Evolutionary conservation across 495 filamentous ascomycete species (phyloP).

Genomic region (Xylaria longipes): DNA sequence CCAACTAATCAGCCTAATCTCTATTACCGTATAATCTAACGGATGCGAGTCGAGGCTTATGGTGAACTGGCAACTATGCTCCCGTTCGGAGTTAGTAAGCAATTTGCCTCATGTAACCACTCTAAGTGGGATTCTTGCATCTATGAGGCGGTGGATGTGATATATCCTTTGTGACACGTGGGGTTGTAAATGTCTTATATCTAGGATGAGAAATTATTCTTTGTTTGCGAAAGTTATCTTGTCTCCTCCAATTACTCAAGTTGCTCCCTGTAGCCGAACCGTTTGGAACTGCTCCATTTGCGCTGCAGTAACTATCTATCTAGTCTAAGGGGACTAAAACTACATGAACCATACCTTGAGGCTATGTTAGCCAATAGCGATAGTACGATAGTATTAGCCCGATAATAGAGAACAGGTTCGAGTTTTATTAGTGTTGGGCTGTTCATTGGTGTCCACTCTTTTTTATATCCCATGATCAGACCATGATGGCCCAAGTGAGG

Average conservation of each 20-base stretch:
- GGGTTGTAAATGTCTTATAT: no score
- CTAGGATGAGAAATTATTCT: no score
- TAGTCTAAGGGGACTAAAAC: no score
- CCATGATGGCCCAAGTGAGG: background rate
- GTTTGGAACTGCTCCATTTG: background rate
- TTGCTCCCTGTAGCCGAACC: background rate
- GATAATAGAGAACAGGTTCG: background rate
- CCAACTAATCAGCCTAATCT: background rate
- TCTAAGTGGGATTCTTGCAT: no score
- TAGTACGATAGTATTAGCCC: background rate
- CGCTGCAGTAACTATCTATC: background rate
- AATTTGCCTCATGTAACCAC: no score
- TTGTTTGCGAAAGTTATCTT: no score
- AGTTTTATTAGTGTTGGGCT: background rate
- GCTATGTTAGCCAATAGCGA: background rate
- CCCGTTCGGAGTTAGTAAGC: background rate
- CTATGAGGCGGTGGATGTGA: no score
- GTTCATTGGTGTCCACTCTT: background rate
- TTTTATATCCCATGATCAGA: no score
- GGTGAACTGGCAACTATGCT: background rate
- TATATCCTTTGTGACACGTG: no score
- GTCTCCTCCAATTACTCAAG: background rate
- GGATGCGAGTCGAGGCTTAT: background rate
- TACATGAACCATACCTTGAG: no score
- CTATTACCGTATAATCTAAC: background rate